Evolutionary conservation across 2,329 filamentous ascomycete species (phyloP).

Genomic region (Trichophyton rubrum): DNA sequence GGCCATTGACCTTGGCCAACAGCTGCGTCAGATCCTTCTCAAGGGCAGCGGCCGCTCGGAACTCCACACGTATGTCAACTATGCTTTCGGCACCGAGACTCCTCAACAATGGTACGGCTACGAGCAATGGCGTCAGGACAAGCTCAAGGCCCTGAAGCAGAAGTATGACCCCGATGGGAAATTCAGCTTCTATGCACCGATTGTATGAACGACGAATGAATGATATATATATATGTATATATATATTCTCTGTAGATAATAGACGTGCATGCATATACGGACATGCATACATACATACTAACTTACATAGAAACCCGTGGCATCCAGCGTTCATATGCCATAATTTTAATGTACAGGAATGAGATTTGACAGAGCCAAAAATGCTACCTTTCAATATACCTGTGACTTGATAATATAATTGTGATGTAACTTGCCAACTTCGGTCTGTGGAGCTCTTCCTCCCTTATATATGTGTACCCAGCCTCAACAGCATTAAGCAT

Average conservation of each 20-base stretch:
- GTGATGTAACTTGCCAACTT: too few species aligned
- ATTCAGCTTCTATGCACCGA: constrained; percentile 23
- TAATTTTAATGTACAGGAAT: background rate
- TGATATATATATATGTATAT: background rate
- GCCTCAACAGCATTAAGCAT: too few species aligned
- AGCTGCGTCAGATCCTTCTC: constrained; percentile 21
- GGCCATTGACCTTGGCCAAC: constrained; percentile 20
- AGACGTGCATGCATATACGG: background rate
- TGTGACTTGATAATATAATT: too few species aligned
- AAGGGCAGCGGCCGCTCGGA: constrained; percentile 14
- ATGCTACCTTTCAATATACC: too few species aligned
- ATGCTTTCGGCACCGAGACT: constrained; percentile 21
- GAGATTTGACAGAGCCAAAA: too few species aligned
- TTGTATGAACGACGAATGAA: constrained; percentile 6
- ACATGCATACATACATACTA: too few species aligned
- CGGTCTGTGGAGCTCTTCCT: too few species aligned
- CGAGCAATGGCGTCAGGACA: constrained; percentile 23
- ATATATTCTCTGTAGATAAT: background rate
- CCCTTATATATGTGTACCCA: too few species aligned
- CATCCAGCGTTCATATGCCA: background rate
- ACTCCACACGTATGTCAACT: constrained; percentile 23
- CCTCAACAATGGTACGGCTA: constrained; percentile 20
- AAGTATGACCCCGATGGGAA: constrained; percentile 25
- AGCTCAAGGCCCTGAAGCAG: constrained; percentile 22
- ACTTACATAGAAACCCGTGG: background rate